Evolutionary conservation across 352 stramenopile species (phyloP).

Genomic region (Phytophthora nicotianae): DNA sequence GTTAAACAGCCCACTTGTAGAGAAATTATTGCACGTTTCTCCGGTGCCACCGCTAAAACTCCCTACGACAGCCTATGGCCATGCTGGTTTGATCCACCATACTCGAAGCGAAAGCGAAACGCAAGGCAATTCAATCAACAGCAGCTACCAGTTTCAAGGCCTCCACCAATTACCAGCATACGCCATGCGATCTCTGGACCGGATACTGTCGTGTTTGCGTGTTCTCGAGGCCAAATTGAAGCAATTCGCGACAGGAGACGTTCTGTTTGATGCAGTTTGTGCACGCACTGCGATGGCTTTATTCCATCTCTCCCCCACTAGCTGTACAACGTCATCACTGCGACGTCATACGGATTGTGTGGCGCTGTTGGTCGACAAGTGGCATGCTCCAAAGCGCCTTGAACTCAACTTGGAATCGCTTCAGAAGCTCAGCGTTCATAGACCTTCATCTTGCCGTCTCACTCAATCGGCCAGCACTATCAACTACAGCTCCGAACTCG

Average conservation of each 20-base stretch:
- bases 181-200: conserved; percentile 64
- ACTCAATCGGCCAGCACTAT: conserved; percentile 31
- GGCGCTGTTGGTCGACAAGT: conserved; percentile 48
- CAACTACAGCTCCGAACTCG: conserved; percentile 11
- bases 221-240: conserved; percentile 45
- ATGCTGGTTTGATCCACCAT: conserved; percentile 16
- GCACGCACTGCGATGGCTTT: conserved; percentile 66
- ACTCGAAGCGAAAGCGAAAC: conserved; percentile 27
- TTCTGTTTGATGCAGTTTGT: conserved; percentile 54
- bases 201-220: conserved; percentile 56
- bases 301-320: conserved; percentile 54
- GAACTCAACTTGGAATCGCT: conserved; percentile 79
- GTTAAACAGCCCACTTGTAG: conserved; percentile 41
- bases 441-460: conserved; percentile 22
- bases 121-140: conserved; percentile 15
- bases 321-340: conserved; percentile 24
- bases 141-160: conserved; percentile 41
- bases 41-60: conserved; percentile 29
- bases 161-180: conserved; percentile 65
- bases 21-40: conserved; percentile 28
- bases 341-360: conserved; percentile 52
- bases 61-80: conserved; percentile 2
- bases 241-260: conserved; percentile 15
- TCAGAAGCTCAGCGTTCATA: conserved; percentile 41
- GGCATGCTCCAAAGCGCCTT: conserved; percentile 64